Evolutionary conservation across 164 flowering plant genomes (phyloP).

Genomic region (Dillenia turbinata): DNA sequence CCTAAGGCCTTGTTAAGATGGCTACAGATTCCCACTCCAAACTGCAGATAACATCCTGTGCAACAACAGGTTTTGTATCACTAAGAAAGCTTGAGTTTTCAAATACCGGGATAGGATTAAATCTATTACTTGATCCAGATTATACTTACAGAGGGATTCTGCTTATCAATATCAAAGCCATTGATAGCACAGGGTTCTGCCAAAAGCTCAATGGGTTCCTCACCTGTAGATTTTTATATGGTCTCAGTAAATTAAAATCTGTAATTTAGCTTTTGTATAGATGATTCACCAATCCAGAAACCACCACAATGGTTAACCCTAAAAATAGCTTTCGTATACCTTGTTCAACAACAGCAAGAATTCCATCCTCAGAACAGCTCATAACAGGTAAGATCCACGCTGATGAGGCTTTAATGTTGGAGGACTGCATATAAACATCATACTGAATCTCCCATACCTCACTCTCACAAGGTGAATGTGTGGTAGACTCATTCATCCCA

Average conservation of each 20-base stretch:
- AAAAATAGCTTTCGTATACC: slow-evolving; percentile 30
- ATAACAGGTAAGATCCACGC: slow-evolving; percentile 64
- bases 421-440: slow-evolving; percentile 50
- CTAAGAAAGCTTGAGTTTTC: slow-evolving; percentile 1
- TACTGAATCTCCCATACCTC: slow-evolving; percentile 93
- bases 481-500: slow-evolving; percentile 23
- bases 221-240: slow-evolving; percentile 35
- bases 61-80: not conserved
- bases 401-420: slow-evolving; percentile 40
- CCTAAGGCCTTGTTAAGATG: slow-evolving; percentile 45
- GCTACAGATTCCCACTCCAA: slow-evolving; percentile 93
- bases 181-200: slow-evolving; percentile 91
- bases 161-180: slow-evolving; percentile 80
- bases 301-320: too few species aligned
- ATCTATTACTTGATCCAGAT: not conserved
- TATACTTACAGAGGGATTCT: slow-evolving; percentile 71
- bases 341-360: slow-evolving; percentile 75
- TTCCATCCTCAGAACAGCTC: slow-evolving; percentile 93
- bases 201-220: slow-evolving; percentile 61
- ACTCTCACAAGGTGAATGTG: slow-evolving; percentile 49
- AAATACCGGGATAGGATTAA: not conserved
- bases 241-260: not conserved
- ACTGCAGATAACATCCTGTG: slow-evolving; percentile 78
- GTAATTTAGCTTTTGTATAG: not conserved
- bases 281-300: slow-evolving; percentile 1